phyloP scores from a whole-genome alignment of 805 yeast species.

The Saturnispora sekii region DNA sequence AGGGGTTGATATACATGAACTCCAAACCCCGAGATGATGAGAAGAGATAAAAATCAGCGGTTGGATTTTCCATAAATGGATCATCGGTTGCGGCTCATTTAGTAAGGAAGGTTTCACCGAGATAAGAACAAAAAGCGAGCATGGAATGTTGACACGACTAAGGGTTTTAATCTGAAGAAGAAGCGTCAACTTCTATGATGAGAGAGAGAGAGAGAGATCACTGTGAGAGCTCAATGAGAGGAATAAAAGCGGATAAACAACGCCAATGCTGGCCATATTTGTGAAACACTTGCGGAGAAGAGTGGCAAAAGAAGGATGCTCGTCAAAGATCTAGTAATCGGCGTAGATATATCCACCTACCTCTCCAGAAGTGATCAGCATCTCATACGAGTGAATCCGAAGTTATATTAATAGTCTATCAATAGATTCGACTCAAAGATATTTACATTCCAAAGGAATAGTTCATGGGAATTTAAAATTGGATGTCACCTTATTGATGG shows the following conservation, averaged over 20 bases:
- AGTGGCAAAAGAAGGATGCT: conserved; percentile 80
- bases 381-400: conserved; percentile 39
- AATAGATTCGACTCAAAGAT: conserved; percentile 46
- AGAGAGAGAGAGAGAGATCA: conserved; percentile 31
- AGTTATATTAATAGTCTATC: conserved; percentile 42
- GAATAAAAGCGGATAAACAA: conserved; percentile 45
- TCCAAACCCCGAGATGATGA: too few relatives aligned
- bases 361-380: conserved; percentile 54
- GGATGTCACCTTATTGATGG: conserved; percentile 55
- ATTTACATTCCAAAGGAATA: conserved; percentile 44
- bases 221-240: conserved; percentile 22
- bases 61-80: conserved; percentile 12
- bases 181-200: conserved; percentile 31
- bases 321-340: conserved; percentile 89
- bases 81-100: conserved; percentile 49
- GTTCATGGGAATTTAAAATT: conserved; percentile 59
- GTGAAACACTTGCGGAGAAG: conserved; percentile 59
- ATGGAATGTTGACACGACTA: conserved; percentile 6
- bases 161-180: conserved; percentile 17
- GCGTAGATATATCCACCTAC: conserved; percentile 91
- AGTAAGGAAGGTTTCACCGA: conserved; percentile 35
- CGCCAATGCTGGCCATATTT: conserved; percentile 82
- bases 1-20: conserved; percentile 5
- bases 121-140: neutral
- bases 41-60: conserved; percentile 9